Conservation (phyloP, 441 rosid genomes). For the Populus hybrid region DNA sequence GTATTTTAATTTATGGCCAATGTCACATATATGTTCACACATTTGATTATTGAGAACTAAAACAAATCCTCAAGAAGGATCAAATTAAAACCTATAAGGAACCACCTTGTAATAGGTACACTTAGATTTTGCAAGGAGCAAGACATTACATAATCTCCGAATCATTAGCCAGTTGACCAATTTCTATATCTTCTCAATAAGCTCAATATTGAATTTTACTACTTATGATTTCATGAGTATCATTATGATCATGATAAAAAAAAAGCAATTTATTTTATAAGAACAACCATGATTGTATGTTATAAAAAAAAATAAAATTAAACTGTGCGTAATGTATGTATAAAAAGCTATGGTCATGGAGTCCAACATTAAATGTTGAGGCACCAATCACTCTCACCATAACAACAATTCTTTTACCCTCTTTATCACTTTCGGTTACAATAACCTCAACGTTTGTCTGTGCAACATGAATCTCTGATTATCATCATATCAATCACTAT, state of each 20-base stretch:
- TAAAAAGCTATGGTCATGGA: conserved; percentile 87
- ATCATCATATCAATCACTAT: neutral
- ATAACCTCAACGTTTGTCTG: conserved; percentile 65
- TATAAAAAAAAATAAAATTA: too few species aligned
- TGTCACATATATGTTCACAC: neutral
- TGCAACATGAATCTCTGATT: neutral
- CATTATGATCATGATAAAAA: neutral
- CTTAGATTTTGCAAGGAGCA: neutral
- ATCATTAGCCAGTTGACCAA: conserved; percentile 11
- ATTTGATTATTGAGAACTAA: neutral
- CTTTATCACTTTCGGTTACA: conserved; percentile 83
- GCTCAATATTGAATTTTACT: neutral
- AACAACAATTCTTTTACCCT: conserved; percentile 56
- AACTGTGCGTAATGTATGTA: conserved; percentile 49
- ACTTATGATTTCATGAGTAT: neutral
- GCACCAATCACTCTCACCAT: conserved; percentile 79
- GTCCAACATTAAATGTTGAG: conserved; percentile 79
- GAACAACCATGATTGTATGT: neutral
- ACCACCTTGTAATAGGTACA: neutral
- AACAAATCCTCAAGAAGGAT: neutral
- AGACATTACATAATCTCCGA: neutral
- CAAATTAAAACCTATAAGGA: neutral
- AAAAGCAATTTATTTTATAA: neutral
- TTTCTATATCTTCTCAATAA: conserved; percentile 10
- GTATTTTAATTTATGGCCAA: neutral